These are phyloP conservation scores for Nevesoporus exiguus DNA, from an alignment of 768 basidiomycete species.

Conservation along the genomic window DNA sequence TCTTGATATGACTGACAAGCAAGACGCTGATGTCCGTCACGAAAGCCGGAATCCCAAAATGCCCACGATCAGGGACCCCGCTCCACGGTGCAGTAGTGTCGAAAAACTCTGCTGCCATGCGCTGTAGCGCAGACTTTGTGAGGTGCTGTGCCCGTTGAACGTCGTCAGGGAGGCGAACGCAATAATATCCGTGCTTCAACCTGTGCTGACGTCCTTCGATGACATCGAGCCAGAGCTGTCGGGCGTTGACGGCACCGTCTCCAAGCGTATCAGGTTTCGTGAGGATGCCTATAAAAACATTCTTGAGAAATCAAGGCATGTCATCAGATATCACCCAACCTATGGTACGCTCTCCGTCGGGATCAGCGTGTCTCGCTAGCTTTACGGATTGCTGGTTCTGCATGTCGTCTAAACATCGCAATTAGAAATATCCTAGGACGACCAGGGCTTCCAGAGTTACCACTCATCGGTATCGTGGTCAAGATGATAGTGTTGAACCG, in stretches of 20 bases:
- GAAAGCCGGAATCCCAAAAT: slow-evolving; percentile 55
- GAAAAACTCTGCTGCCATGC: slow-evolving; percentile 45
- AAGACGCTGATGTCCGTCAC: slow-evolving; percentile 50
- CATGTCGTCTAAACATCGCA: slow-evolving; percentile 50
- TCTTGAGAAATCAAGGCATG: not conserved
- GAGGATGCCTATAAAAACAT: slow-evolving; percentile 48
- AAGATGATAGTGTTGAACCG: slow-evolving; percentile 56
- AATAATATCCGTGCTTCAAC: slow-evolving; percentile 60
- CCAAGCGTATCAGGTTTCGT: slow-evolving; percentile 65
- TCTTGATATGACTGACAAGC: slow-evolving; percentile 50
- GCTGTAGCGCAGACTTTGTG: slow-evolving; percentile 36
- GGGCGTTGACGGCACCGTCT: slow-evolving; percentile 40
- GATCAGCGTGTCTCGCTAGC: slow-evolving; percentile 53
- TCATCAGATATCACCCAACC: slow-evolving; percentile 34
- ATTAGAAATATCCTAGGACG: not conserved
- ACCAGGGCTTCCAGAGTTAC: slow-evolving; percentile 30
- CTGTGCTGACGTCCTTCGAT: slow-evolving; percentile 45
- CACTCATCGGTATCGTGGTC: slow-evolving; percentile 62
- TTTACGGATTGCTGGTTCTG: slow-evolving; percentile 58
- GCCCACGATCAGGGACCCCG: slow-evolving; percentile 37
- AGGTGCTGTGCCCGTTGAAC: slow-evolving; percentile 41
- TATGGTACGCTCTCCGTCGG: slow-evolving; percentile 55
- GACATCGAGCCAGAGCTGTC: slow-evolving; percentile 46
- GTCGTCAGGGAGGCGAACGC: slow-evolving; percentile 64
- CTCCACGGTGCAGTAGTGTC: slow-evolving; percentile 50